Percentiles rank a stretch among this genome's conserved stretches.
Conservation (phyloP, 2,329 filamentous ascomycete genomes). For the Trichoderma aggressivum region DNA sequence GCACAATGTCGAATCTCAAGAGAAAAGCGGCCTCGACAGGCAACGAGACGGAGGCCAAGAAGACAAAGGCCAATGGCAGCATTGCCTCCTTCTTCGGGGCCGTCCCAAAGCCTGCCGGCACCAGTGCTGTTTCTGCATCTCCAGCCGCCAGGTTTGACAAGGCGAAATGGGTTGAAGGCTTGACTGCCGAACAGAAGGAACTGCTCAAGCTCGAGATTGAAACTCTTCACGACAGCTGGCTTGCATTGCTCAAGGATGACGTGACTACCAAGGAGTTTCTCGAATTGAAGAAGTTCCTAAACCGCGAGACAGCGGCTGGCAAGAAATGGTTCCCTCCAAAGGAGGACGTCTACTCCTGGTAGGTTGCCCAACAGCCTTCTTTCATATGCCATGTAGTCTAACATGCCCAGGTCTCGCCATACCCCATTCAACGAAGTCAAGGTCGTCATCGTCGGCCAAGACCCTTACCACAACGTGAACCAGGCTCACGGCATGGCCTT, state of each 20-base stretch:
- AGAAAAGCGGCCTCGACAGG: conserved; percentile 54
- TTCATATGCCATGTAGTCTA: background rate
- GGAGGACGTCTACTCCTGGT: conserved; percentile 95
- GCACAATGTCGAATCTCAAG: conserved; percentile 57
- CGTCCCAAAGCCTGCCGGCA: conserved; percentile 51
- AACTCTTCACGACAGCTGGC: conserved; percentile 87
- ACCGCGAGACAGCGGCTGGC: conserved; percentile 68
- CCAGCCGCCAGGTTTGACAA: conserved; percentile 71
- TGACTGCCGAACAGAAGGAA: conserved; percentile 77
- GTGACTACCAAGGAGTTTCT: conserved; percentile 76
- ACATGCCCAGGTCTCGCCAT: conserved; percentile 74
- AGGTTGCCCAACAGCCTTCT: conserved; percentile 28
- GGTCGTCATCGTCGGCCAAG: conserved; percentile 90
- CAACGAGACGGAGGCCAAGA: conserved; percentile 57
- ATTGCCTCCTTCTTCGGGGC: conserved; percentile 88
- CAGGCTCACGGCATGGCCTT: conserved; percentile 97
- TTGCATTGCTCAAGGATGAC: conserved; percentile 84
- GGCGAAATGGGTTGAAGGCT: conserved; percentile 76
- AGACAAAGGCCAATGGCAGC: conserved; percentile 68
- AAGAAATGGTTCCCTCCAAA: conserved; percentile 83
- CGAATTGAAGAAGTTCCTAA: conserved; percentile 81
- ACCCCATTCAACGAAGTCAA: conserved; percentile 87
- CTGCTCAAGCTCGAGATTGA: conserved; percentile 87
- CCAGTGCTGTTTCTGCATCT: conserved; percentile 25
- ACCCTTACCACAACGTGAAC: conserved; percentile 93